phyloP scores from a whole-genome alignment of 495 filamentous ascomycete species.

The Haplographium delicatum region DNA sequence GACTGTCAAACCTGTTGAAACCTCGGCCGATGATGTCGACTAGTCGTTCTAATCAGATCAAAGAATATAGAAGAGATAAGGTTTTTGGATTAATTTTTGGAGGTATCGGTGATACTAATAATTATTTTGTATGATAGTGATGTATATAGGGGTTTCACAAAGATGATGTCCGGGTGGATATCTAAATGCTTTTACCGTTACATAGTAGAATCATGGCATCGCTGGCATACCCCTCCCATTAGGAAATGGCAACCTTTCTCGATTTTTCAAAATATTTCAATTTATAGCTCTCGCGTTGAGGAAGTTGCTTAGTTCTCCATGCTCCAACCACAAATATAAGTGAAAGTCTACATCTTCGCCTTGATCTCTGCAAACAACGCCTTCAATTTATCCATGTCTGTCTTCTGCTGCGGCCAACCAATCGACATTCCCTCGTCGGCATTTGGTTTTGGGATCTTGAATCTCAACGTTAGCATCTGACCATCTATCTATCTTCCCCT shows the following conservation, averaged over 20 bases:
- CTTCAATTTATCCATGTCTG: constrained; percentile 82
- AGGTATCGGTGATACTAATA: too few species aligned
- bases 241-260: neutral
- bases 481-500: neutral
- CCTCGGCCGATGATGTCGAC: constrained; percentile 44
- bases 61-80: neutral
- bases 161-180: too few species aligned
- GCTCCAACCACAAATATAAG: neutral
- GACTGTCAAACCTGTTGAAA: constrained; percentile 33
- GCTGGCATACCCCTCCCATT: neutral
- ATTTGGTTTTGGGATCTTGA: constrained; percentile 92
- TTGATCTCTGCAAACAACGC: constrained; percentile 76
- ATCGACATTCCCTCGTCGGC: constrained; percentile 73
- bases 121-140: neutral
- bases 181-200: too few species aligned
- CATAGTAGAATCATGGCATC: neutral
- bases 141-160: constrained; percentile 1
- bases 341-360: constrained; percentile 64
- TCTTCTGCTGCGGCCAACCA: constrained; percentile 68
- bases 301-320: neutral
- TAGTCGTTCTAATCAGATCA: neutral
- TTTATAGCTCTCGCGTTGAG: neutral
- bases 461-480: constrained; percentile 9
- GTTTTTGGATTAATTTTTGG: too few species aligned
- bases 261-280: neutral